Conservation (phyloP, 768 basidiomycete genomes). For the Coprinopsis strossmayeri region DNA sequence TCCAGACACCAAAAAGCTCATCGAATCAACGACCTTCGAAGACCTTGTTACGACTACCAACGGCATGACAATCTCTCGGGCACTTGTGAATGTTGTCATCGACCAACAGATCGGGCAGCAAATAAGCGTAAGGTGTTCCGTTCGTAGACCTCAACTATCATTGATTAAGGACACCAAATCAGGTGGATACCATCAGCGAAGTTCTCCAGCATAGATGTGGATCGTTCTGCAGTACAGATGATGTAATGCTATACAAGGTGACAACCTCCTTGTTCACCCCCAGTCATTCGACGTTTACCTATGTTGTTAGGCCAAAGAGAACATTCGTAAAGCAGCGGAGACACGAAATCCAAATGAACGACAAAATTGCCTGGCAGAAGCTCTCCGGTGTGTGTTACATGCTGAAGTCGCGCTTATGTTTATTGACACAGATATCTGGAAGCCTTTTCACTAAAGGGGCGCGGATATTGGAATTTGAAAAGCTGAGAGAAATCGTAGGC, state of each 20-base stretch:
- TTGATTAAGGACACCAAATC: too few species aligned
- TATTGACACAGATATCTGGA: slow-evolving; percentile 30
- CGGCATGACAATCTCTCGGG: slow-evolving; percentile 84
- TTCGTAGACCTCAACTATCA: too few species aligned
- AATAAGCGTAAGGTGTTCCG: slow-evolving; percentile 81
- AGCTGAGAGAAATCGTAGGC: slow-evolving; percentile 79
- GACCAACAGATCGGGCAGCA: slow-evolving; percentile 98
- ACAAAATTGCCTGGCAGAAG: slow-evolving; percentile 78
- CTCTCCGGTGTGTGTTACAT: slow-evolving; percentile 60
- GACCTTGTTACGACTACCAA: slow-evolving; percentile 79
- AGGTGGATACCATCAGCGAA: slow-evolving; percentile 97
- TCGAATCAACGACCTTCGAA: slow-evolving; percentile 73
- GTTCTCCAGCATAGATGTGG: slow-evolving; percentile 92
- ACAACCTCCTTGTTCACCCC: slow-evolving; percentile 4
- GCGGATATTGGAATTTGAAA: slow-evolving; percentile 74
- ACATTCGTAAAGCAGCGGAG: slow-evolving; percentile 83
- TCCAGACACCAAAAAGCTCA: slow-evolving; percentile 58
- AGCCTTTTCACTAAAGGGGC: slow-evolving; percentile 80
- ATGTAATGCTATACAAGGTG: slow-evolving; percentile 96
- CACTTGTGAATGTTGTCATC: slow-evolving; percentile 91
- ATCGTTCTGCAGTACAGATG: slow-evolving; percentile 96
- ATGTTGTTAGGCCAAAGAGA: slow-evolving; percentile 75
- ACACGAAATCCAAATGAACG: slow-evolving; percentile 68
- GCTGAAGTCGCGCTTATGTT: slow-evolving; percentile 7
- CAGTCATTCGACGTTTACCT: slow-evolving; percentile 1